These are phyloP conservation scores for Trifolium pratense DNA, from an alignment of 306 rosid genomes.

Conservation along the genomic window DNA sequence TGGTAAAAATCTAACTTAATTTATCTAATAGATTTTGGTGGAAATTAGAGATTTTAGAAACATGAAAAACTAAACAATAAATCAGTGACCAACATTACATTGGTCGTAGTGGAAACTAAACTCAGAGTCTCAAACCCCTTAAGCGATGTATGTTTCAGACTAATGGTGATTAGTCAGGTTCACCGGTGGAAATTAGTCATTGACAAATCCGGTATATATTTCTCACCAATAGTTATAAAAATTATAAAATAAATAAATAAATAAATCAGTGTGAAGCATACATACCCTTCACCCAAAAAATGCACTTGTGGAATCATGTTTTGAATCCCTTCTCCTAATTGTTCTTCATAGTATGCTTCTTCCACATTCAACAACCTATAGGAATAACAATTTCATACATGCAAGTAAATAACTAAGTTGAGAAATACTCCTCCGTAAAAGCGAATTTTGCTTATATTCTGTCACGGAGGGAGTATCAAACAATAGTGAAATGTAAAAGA, in stretches of 20 bases:
- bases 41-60: slow-evolving; percentile 2
- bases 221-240: not conserved
- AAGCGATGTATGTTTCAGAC: not conserved
- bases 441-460: no score
- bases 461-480: no score
- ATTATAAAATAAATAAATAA: not conserved
- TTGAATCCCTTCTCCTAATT: slow-evolving; percentile 52
- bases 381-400: slow-evolving; percentile 48
- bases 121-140: not conserved
- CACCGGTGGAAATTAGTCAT: not conserved
- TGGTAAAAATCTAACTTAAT: not conserved
- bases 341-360: slow-evolving; percentile 71
- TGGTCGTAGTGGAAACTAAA: not conserved
- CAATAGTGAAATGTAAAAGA: slow-evolving; percentile 17
- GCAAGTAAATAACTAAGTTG: not conserved
- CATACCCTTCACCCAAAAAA: slow-evolving; percentile 84
- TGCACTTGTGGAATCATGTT: slow-evolving; percentile 64
- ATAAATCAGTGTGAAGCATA: not conserved
- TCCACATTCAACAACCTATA: slow-evolving; percentile 73
- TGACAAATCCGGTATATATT: not conserved
- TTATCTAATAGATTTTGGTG: not conserved
- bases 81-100: not conserved
- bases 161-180: not conserved
- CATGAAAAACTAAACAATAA: not conserved
- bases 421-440: no score